phyloP scores from a whole-genome alignment of 2,329 filamentous ascomycete genomes.

The Geoglossum cookeanum region DNA sequence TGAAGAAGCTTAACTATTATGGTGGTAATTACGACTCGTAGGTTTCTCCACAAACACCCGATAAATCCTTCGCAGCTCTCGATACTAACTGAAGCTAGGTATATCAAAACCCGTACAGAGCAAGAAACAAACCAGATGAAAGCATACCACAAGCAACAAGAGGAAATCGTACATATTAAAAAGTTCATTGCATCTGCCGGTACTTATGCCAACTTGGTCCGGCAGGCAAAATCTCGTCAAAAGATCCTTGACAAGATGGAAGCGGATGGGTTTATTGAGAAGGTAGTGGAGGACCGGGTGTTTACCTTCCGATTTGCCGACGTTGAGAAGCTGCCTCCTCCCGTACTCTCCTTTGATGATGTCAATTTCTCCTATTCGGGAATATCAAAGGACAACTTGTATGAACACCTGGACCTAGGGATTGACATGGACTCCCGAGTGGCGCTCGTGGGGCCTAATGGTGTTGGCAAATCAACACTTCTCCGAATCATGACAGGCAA shows the following conservation, averaged over 20 bases:
- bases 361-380: conserved; percentile 98
- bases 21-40: conserved; percentile 97
- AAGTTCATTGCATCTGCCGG: conserved; percentile 99
- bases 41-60: not conserved
- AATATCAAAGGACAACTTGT: conserved; percentile 72
- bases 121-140: conserved; percentile 98
- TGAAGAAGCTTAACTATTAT: conserved; percentile 81
- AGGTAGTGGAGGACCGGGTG: conserved; percentile 63
- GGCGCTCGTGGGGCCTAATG: conserved; percentile 90
- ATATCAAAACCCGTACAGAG: conserved; percentile 83
- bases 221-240: conserved; percentile 96
- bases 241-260: conserved; percentile 99
- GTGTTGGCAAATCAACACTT: conserved; percentile 96
- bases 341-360: conserved; percentile 87
- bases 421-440: conserved; percentile 99
- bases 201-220: conserved; percentile 98
- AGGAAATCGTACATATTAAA: conserved; percentile 98
- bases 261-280: conserved; percentile 95
- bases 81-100: conserved; percentile 17
- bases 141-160: conserved; percentile 97
- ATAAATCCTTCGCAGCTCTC: not conserved
- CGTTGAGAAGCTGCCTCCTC: conserved; percentile 96
- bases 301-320: conserved; percentile 98
- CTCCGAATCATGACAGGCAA: conserved; percentile 93
- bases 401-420: conserved; percentile 92